Evolutionary conservation across 1,284 basidiomycete genomes (phyloP), one percentile per base, ranked within the genome.

Genomic region (Sporisorium exsertum): DNA sequence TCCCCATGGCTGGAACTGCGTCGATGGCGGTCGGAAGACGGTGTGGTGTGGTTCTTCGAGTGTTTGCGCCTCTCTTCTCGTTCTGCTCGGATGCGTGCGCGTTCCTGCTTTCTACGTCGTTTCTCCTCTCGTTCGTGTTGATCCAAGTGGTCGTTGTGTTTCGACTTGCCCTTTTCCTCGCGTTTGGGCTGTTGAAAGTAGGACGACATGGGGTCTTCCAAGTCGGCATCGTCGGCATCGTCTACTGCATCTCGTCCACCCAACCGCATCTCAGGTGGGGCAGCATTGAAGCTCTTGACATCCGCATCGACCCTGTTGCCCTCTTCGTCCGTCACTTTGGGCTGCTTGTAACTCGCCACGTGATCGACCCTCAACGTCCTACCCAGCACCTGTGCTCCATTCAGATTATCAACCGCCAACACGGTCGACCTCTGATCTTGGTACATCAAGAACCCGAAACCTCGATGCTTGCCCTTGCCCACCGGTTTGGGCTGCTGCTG

Each of bases 391-490:
- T 91, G 90, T 45, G 94, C 92, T 35, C 97, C 97, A 83, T 97
- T 98, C 86, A 99, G 90, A 87, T 99, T 99, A 87, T 99, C 97
- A 73, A 99, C 96, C 6, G 97, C 97, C 42, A 99, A 89, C 57
- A 98, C 87, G 4, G 97, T 99, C 63, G 93, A 95, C 51, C 94
- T 90, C 87, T 99, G 97, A 87, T 99, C 95, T 87, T 97, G 94
- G 86, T 98, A 99, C 95, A 99, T 98, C 71, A 99, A 88, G 87
- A 98, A 99, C 3, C 91, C 95, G 84, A 99, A 99, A 0, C 97
- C 97, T 79, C 89, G 91, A 4, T 81, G 76, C 45, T 78, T 76
- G 4, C 71, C 72, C 33, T 64, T 71, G 2, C 63, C 58, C 37
- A 45, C 46, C 24, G 18, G 47, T 32, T 33, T 50, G 5, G 45